Conservation (phyloP, 768 basidiomycete species). For the Mycena venus region DNA sequence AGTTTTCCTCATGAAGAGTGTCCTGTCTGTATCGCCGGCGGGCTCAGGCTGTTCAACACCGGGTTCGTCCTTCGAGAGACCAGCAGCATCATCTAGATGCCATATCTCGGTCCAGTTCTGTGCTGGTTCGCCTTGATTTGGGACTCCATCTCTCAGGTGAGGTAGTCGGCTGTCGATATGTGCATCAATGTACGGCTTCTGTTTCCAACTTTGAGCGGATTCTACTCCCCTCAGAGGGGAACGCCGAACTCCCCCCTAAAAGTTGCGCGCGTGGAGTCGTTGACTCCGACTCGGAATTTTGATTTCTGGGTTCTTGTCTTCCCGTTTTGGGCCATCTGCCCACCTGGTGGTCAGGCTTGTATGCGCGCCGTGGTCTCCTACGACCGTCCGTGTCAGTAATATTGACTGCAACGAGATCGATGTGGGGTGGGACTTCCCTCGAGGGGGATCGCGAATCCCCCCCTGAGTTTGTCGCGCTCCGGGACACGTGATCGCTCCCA, state of each 20-base stretch:
- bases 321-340: background rate
- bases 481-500: conserved; percentile 2
- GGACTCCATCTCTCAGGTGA: conserved; percentile 4
- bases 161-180: conserved; percentile 15
- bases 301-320: background rate
- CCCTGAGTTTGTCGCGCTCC: conserved; percentile 18
- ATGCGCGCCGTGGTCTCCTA: background rate
- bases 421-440: conserved; percentile 26
- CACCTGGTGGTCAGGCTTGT: background rate
- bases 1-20: conserved; percentile 18
- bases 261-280: conserved; percentile 1
- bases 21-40: background rate
- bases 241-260: conserved; percentile 11
- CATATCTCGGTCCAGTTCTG: conserved; percentile 1
- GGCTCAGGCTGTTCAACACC: conserved; percentile 10
- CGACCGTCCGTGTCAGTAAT: conserved; percentile 8
- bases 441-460: conserved; percentile 25
- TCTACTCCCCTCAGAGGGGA: conserved; percentile 25
- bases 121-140: conserved; percentile 8
- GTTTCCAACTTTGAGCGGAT: background rate
- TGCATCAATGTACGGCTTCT: background rate
- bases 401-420: background rate
- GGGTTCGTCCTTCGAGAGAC: background rate
- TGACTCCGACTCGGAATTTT: background rate
- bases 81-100: conserved; percentile 9